Percentiles rank a stretch among this genome's conserved stretches.
Evolutionary conservation across 169 alveolate species (phyloP).

Genomic region (Plasmodium gaboni): DNA sequence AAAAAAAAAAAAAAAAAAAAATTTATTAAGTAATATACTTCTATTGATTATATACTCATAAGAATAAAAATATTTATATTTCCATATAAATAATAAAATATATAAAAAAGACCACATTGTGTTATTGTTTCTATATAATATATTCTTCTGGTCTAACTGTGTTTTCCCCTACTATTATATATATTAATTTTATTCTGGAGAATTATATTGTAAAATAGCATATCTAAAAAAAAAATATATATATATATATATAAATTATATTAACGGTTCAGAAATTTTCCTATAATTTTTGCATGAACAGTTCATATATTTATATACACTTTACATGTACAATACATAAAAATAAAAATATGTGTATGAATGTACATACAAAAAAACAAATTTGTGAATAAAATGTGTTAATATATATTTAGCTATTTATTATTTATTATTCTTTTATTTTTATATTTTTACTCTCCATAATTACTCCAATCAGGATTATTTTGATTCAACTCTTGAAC

Average conservation of each 20-base stretch:
- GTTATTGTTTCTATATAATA: no score
- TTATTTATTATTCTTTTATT: constrained; percentile 16
- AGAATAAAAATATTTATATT: no score
- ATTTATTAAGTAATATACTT: neutral
- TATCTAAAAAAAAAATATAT: constrained; percentile 10
- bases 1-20: neutral
- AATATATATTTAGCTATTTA: neutral
- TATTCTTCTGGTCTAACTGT: no score
- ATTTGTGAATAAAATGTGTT: no score
- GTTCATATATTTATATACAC: neutral
- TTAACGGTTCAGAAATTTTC: no score
- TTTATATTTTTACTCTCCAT: constrained; percentile 59
- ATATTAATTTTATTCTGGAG: constrained; percentile 1
- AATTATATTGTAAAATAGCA: constrained; percentile 51
- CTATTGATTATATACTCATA: no score
- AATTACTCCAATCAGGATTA: constrained; percentile 60
- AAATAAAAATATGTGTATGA: neutral
- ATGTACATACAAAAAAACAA: neutral
- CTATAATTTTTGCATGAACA: neutral
- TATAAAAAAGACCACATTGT: no score
- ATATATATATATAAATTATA: neutral
- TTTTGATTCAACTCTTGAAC: constrained; percentile 51
- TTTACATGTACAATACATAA: neutral
- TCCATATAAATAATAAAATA: no score
- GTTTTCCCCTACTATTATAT: neutral